These are phyloP conservation scores for Oryza rufipogon DNA, from an alignment of 176 grass and related monocot species.

Conservation along the genomic window DNA sequence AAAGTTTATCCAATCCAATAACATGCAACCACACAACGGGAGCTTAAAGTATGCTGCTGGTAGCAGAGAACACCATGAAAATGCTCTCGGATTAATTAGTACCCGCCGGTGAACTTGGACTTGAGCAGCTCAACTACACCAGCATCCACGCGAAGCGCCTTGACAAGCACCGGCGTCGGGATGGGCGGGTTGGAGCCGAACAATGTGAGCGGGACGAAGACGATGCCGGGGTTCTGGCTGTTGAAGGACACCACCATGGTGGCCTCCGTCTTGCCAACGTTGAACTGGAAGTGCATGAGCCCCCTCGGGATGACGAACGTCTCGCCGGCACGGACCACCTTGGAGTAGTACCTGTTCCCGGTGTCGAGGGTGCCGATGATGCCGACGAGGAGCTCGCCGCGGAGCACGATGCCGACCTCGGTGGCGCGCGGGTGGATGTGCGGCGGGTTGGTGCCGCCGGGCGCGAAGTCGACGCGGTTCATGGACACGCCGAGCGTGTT, in stretches of 20 bases:
- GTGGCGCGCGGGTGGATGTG: slow-evolving; percentile 65
- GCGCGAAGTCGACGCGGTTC: slow-evolving; percentile 72
- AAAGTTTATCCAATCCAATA: background rate
- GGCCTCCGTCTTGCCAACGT: slow-evolving; percentile 47
- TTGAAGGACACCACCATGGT: slow-evolving; percentile 58
- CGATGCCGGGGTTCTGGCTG: slow-evolving; percentile 57
- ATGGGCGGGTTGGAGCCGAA: slow-evolving; percentile 65
- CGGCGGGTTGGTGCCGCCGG: slow-evolving; percentile 63
- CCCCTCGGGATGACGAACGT: slow-evolving; percentile 65
- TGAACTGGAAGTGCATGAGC: slow-evolving; percentile 77
- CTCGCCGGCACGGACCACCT: slow-evolving; percentile 49
- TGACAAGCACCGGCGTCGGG: slow-evolving; percentile 53
- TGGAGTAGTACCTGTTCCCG: slow-evolving; percentile 51
- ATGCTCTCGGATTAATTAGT: background rate
- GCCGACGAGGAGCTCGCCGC: slow-evolving; percentile 54
- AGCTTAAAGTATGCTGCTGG: background rate
- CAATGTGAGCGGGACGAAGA: slow-evolving; percentile 44
- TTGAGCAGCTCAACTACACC: slow-evolving; percentile 51
- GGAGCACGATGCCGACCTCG: slow-evolving; percentile 46
- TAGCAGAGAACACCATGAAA: background rate
- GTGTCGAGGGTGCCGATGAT: slow-evolving; percentile 51
- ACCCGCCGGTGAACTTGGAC: slow-evolving; percentile 52
- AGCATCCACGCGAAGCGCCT: slow-evolving; percentile 54
- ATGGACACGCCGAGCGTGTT: slow-evolving; percentile 76
- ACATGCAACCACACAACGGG: background rate